Base-by-base conservation (phyloP, 2,329 filamentous ascomycete species). In the Corinectria fuckeliana region DNA sequence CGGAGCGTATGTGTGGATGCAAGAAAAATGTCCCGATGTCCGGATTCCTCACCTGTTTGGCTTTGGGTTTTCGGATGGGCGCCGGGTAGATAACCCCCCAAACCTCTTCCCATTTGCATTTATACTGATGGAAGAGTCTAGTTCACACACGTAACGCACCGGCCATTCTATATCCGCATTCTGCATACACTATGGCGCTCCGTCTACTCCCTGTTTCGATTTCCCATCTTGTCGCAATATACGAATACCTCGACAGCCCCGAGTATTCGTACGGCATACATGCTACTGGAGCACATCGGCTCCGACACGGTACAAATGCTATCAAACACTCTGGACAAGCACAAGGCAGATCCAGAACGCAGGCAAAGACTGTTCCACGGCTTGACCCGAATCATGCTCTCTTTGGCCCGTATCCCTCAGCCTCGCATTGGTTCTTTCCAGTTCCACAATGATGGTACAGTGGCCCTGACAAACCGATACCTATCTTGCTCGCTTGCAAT, bases 391-490 rank as follows among this genome's bases (percentile, higher is more conserved):
- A 62, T 69, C 3, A 64, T 69, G 52, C 63, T 70, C 20, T 62
- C 56, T 1, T 51, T 69, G 2, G 56, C 63, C 20, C 61, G 64
- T 23, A 16, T 68, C 3, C 65, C 65, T 6, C 63, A 66, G 16
- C 47, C 63, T 6, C 41, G 41, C 6, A 70, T 70, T 39, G 64
- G 67, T n/a, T 70, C 64, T 13, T 65, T 67, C 14, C 42, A 36
- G 36, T 67, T 69, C 36, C 53, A 68, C 30, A 39, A 32, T 4
- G 66, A 69, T 48, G 70, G 72, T 32, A 74, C 71, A 18, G 65
- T 77, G 11, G 49, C 69, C 14, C 64, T 76, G 45, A 66, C 69
- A 38, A 76, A 69, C 34, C 62, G 66, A 13, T 61, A 57, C 5
- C 38, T 70, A 3, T 62, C 62, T 13, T 64, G 58, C 28, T 25